Evolutionary conservation across 768 basidiomycete genomes (phyloP).

Genomic region (Tricholoma hemisulphureum): DNA sequence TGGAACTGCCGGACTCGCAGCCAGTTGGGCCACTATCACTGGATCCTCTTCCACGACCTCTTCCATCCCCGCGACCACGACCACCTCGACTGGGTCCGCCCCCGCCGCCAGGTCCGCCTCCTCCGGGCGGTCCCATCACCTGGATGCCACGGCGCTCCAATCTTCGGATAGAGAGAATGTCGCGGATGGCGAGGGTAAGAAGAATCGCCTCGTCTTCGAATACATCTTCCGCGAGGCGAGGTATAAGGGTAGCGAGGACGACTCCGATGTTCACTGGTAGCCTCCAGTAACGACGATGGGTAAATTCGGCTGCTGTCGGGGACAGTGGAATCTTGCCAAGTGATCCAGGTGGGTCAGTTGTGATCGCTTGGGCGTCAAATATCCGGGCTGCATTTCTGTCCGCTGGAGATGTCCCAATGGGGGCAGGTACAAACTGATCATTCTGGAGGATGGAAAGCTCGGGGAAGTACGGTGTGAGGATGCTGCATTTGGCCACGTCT

Average conservation of each 20-base stretch:
- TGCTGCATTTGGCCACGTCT: slow-evolving; percentile 2
- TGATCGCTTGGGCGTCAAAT: slow-evolving; percentile 9
- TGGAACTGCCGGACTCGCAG: neutral
- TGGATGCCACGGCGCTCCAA: too few relatives aligned
- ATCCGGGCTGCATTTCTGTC: slow-evolving; percentile 8
- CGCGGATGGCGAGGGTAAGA: neutral
- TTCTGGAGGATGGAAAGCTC: slow-evolving; percentile 8
- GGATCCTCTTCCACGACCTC: neutral
- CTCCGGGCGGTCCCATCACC: neutral
- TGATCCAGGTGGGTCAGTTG: neutral
- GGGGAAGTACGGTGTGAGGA: slow-evolving; percentile 6
- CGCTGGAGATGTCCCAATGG: slow-evolving; percentile 8
- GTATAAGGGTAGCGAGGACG: neutral
- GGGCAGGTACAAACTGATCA: slow-evolving; percentile 5
- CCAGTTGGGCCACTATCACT: neutral
- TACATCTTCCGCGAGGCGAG: neutral
- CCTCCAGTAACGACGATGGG: slow-evolving; percentile 9
- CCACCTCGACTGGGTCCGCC: neutral
- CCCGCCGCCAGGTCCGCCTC: neutral
- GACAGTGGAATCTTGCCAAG: slow-evolving; percentile 7
- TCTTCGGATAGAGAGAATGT: neutral
- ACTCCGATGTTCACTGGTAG: slow-evolving; percentile 5
- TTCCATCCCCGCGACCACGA: neutral
- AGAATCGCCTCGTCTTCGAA: slow-evolving; percentile 1
- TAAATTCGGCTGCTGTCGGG: slow-evolving; percentile 7